Base-by-base conservation (phyloP, 78 protist genomes). In the Protostelium mycophagum region DNA sequence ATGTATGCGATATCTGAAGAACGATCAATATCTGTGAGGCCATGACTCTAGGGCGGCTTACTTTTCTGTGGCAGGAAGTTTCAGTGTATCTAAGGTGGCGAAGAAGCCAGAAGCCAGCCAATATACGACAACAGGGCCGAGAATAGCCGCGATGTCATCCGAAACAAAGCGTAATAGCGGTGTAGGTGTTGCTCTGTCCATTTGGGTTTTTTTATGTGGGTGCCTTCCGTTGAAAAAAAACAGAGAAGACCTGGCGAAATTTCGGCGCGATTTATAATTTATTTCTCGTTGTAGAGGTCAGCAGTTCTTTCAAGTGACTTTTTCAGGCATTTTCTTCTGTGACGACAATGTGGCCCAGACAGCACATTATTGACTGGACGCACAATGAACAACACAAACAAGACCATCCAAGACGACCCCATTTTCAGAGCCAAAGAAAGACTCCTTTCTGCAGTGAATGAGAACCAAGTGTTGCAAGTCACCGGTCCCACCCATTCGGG, bases 401-500 rank as follows among this genome's bases (percentile, higher is more conserved):
- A 84, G 38, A 84, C 86, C 31, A 35, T 1, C 86, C 31, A 92
- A 35, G 29, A 35, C 63, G 92, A 91, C 89, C 96, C 96, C 39
- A 86, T 91, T 38, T 0, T 0, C 88, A 25, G 16, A 38, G 5
- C 0, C 38, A n/a, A 89, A 63, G 84, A 9, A 5, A 86, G 35
- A 36, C 0, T 94, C 35, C 36, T 85, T 29, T 29, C 0, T n/a
- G 84, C 86, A 35, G n/a, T 94, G 51, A 5, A 10, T 9, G 39
- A 10, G 83, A 0, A 34, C 34, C 83, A n/a, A 31, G 83, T 38
- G 36, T 16, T 51, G 36, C 1, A 96, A 0, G 87, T 95, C n/a
- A 0, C 63, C 16, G 98, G 98, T 38, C 96, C 88, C 88, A 96
- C 98, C 28, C 97, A 97, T 73, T 93, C 93, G 85, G 98, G 98